Evolutionary conservation across 148 eudicot genomes (phyloP).

Genomic region (Rhododendron griersonianum): DNA sequence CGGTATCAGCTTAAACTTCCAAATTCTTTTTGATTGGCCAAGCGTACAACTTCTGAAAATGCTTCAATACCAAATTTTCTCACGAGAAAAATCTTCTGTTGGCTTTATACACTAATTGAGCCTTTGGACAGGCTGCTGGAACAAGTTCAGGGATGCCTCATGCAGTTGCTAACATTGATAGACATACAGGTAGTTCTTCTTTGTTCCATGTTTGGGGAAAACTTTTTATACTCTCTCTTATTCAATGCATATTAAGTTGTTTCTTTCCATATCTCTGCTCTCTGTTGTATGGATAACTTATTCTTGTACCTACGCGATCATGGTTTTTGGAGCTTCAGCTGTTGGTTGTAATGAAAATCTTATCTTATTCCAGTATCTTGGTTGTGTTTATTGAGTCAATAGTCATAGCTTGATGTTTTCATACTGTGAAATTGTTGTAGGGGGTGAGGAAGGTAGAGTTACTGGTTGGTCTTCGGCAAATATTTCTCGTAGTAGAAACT

Average conservation of each 20-base stretch:
- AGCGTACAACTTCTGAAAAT: background rate
- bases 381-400: background rate
- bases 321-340: background rate
- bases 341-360: background rate
- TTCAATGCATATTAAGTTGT: background rate
- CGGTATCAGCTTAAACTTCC: background rate
- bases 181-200: slow-evolving; percentile 53
- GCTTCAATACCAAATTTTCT: background rate
- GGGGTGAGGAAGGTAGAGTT: slow-evolving; percentile 60
- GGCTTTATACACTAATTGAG: background rate
- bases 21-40: background rate
- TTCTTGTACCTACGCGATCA: background rate
- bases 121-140: slow-evolving; percentile 62
- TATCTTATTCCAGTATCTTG: background rate
- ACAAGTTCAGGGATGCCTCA: slow-evolving; percentile 80
- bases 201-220: background rate
- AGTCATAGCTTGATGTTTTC: background rate
- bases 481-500: slow-evolving; percentile 49
- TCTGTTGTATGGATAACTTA: background rate
- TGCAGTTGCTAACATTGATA: slow-evolving; percentile 41
- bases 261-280: background rate
- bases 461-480: slow-evolving; percentile 58
- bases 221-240: background rate
- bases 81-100: background rate
- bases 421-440: slow-evolving; percentile 22